Evolutionary conservation across 1,284 basidiomycete genomes (phyloP).

Genomic region (Leccinum huronense): DNA sequence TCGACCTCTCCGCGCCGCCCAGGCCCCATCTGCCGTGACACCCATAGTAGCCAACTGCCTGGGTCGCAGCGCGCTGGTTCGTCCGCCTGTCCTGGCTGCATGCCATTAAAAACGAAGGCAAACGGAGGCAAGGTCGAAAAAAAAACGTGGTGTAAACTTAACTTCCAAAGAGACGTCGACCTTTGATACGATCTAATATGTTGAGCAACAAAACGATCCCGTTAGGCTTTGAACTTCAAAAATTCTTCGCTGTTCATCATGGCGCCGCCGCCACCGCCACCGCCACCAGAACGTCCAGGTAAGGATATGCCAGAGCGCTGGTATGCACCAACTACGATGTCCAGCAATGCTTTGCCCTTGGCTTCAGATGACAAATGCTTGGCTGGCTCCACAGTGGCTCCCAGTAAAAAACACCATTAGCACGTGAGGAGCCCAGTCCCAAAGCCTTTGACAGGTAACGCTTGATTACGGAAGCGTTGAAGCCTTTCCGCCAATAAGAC

Average conservation of each 20-base stretch:
- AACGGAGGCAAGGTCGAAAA: background rate
- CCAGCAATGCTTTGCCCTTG: slow-evolving; percentile 94
- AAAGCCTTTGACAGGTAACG: slow-evolving; percentile 85
- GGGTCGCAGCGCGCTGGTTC: slow-evolving; percentile 15
- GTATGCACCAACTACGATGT: slow-evolving; percentile 81
- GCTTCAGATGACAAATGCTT: slow-evolving; percentile 91
- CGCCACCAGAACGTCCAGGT: slow-evolving; percentile 60
- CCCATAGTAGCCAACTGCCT: background rate
- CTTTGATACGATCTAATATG: slow-evolving; percentile 54
- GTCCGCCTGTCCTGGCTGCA: slow-evolving; percentile 3
- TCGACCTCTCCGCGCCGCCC: slow-evolving; percentile 22
- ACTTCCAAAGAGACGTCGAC: background rate
- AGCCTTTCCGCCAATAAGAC: slow-evolving; percentile 92
- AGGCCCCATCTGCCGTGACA: background rate
- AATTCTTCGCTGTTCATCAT: slow-evolving; percentile 99
- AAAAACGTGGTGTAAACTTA: slow-evolving; percentile 6
- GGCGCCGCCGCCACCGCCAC: slow-evolving; percentile 68
- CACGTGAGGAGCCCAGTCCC: slow-evolving; percentile 88
- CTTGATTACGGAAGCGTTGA: slow-evolving; percentile 95
- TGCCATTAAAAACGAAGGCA: background rate
- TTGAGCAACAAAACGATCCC: slow-evolving; percentile 88
- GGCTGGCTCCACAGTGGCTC: slow-evolving; percentile 88
- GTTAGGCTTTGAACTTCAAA: slow-evolving; percentile 92
- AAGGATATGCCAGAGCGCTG: slow-evolving; percentile 85
- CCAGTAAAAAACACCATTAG: slow-evolving; percentile 91